A percentile compares a stretch with the other conserved stretches of the same genome.
Conservation (phyloP, 2,329 filamentous ascomycete species). For the Penicillium carneum region DNA sequence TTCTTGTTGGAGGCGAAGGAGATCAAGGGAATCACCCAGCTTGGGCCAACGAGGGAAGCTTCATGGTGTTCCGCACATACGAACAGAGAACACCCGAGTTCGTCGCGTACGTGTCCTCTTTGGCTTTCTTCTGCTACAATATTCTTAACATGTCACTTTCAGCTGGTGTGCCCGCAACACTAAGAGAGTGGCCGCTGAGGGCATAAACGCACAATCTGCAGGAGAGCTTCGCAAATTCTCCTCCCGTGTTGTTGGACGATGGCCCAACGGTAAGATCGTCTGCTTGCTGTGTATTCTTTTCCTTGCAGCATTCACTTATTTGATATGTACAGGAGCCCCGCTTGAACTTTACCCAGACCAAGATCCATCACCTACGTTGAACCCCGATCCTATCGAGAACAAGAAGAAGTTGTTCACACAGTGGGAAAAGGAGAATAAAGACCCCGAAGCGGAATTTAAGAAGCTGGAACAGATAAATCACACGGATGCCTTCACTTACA, state of each 20-base stretch:
- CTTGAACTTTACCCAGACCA: neutral
- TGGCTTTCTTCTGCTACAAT: neutral
- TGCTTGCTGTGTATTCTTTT: too few relatives aligned
- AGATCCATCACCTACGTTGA: neutral
- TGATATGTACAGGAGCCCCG: constrained; percentile 1
- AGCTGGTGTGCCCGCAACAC: constrained; percentile 2
- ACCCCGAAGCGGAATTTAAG: neutral
- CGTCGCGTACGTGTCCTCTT: neutral
- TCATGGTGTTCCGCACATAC: constrained; percentile 11
- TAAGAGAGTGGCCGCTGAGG: neutral
- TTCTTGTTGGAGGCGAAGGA: constrained; percentile 2
- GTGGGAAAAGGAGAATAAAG: too few relatives aligned
- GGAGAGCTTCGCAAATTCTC: neutral
- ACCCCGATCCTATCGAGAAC: neutral
- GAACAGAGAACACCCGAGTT: constrained; percentile 6
- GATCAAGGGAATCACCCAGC: neutral
- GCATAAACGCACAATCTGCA: neutral
- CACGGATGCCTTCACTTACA: constrained; percentile 1
- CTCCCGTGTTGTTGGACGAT: neutral
- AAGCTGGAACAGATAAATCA: neutral
- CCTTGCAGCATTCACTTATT: neutral
- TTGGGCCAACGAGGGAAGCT: constrained; percentile 11
- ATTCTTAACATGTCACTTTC: neutral
- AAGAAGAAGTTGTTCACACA: neutral
- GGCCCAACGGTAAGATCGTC: neutral